Conservation (phyloP, 1,139 yeast genomes). For the Yamadazyma taylorii region DNA sequence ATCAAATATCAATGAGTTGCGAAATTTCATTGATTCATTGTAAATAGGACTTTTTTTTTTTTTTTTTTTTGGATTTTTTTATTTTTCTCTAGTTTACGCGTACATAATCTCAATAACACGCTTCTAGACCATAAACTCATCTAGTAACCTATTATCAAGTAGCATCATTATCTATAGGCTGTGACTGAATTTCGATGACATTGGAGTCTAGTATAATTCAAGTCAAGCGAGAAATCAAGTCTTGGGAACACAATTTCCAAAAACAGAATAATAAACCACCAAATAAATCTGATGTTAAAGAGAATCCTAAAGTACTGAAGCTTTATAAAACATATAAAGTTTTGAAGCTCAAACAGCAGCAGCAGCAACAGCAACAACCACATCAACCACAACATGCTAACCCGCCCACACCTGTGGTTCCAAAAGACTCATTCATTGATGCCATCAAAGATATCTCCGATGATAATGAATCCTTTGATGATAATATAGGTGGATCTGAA, state of each 20-base stretch:
- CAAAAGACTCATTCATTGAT: not conserved
- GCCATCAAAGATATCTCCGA: constrained; percentile 4
- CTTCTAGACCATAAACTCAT: not conserved
- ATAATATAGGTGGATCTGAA: constrained; percentile 6
- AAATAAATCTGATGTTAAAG: constrained; percentile 51
- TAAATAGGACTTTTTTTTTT: too few species aligned
- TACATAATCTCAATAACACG: not conserved
- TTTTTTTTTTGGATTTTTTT: too few species aligned
- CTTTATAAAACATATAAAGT: constrained; percentile 45
- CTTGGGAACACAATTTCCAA: constrained; percentile 60
- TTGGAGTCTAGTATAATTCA: constrained; percentile 9
- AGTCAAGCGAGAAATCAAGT: constrained; percentile 45
- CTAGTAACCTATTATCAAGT: not conserved
- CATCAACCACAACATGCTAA: too few species aligned
- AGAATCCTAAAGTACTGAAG: constrained; percentile 38
- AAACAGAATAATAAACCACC: constrained; percentile 50
- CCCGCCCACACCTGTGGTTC: not conserved
- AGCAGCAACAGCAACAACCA: too few species aligned
- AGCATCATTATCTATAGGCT: too few species aligned
- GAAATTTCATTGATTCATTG: constrained; percentile 1
- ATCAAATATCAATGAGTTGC: constrained; percentile 5
- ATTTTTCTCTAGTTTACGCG: constrained; percentile 10
- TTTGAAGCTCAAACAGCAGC: constrained; percentile 14
- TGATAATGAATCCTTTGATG: constrained; percentile 9
- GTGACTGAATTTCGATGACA: constrained; percentile 5